These are phyloP conservation scores for Pyrus bretschneideri DNA, from an alignment of 306 rosid species.

Conservation along the genomic window DNA sequence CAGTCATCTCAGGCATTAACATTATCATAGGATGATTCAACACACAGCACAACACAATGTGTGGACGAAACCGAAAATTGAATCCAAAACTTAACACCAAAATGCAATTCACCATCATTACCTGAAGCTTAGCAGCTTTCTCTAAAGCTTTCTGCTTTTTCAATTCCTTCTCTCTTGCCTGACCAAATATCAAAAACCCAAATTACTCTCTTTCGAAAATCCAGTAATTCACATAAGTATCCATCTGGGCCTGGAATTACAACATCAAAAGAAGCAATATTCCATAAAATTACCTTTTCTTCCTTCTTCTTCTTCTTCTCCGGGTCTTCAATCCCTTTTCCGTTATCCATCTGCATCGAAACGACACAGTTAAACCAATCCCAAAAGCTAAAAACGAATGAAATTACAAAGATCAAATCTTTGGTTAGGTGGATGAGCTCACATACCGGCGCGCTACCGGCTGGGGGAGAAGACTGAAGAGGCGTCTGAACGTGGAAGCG, in stretches of 20 bases:
- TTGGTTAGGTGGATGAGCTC: neutral
- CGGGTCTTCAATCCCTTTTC: conserved; percentile 52
- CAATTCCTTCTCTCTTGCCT: conserved; percentile 94
- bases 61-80: neutral
- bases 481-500: neutral
- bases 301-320: conserved; percentile 93
- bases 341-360: conserved; percentile 26
- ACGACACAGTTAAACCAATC: neutral
- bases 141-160: conserved; percentile 68
- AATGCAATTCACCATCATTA: conserved; percentile 1
- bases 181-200: conserved; percentile 9
- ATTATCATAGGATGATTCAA: neutral
- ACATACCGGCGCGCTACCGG: neutral
- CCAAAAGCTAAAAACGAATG: neutral
- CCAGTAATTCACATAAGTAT: neutral
- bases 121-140: conserved; percentile 78
- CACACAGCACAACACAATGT: neutral
- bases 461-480: neutral
- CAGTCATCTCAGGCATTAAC: neutral
- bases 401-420: neutral
- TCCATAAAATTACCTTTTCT: conserved; percentile 50
- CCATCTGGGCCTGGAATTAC: neutral
- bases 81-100: neutral
- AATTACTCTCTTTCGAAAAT: neutral
- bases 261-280: neutral